phyloP scores from a whole-genome alignment of 805 yeast genomes.

The Saturnispora halmiae region DNA sequence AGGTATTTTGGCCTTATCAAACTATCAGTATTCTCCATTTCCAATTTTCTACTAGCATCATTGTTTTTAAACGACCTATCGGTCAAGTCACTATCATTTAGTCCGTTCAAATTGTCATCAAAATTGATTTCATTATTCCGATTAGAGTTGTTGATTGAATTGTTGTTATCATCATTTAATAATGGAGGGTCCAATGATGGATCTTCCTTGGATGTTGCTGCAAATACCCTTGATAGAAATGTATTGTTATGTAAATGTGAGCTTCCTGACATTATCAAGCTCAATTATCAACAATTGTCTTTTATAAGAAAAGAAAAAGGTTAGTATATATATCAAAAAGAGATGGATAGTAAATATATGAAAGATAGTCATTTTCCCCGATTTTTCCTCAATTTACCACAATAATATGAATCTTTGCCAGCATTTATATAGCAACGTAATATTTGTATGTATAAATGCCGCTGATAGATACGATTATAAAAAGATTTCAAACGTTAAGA shows the following conservation, averaged over 20 bases:
- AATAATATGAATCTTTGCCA: too few relatives aligned
- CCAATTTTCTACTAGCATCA: too few relatives aligned
- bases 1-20: background rate
- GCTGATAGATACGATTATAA: too few relatives aligned
- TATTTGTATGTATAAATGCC: too few relatives aligned
- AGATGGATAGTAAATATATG: too few relatives aligned
- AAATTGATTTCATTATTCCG: slow-evolving; percentile 9
- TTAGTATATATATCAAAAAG: too few relatives aligned
- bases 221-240: slow-evolving; percentile 57
- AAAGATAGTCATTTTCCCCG: too few relatives aligned
- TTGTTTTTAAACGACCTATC: too few relatives aligned
- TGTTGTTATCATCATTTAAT: slow-evolving; percentile 23
- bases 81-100: background rate
- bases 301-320: background rate
- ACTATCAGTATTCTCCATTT: background rate
- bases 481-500: too few relatives aligned
- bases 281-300: background rate
- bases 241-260: slow-evolving; percentile 33
- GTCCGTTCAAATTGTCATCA: background rate
- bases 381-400: too few relatives aligned
- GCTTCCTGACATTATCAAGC: slow-evolving; percentile 3
- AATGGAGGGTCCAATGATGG: slow-evolving; percentile 25
- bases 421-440: too few relatives aligned
- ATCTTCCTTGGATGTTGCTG: slow-evolving; percentile 30
- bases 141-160: slow-evolving; percentile 20